phyloP scores from a whole-genome alignment of 2,329 filamentous ascomycete genomes.

The Phaeoacremonium minimum region DNA sequence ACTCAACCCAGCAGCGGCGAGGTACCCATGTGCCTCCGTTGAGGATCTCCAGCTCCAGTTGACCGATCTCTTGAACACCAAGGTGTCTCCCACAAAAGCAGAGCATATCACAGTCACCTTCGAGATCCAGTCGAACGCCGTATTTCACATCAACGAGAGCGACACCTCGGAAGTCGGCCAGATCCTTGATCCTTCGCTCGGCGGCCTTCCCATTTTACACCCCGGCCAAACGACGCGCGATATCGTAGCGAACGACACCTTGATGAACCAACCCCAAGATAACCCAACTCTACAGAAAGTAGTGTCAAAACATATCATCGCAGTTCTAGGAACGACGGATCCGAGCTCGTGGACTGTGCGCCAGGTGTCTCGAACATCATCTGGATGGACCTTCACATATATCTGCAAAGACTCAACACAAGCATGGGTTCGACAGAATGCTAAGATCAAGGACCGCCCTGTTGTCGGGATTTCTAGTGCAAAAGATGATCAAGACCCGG shows the following conservation, averaged over 20 bases:
- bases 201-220: constrained; percentile 26
- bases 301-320: constrained; percentile 44
- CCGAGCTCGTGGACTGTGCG: constrained; percentile 43
- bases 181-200: constrained; percentile 15
- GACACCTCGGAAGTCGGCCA: constrained; percentile 20
- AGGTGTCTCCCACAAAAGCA: constrained; percentile 41
- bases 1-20: constrained; percentile 13
- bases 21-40: constrained; percentile 28
- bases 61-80: constrained; percentile 31
- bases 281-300: constrained; percentile 43
- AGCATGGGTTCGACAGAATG: constrained; percentile 43
- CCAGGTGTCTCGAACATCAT: constrained; percentile 34
- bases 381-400: constrained; percentile 52
- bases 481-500: constrained; percentile 38
- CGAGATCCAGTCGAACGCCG: constrained; percentile 38
- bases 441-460: constrained; percentile 32
- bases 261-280: constrained; percentile 44
- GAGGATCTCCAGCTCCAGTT: constrained; percentile 45
- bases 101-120: constrained; percentile 43
- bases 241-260: constrained; percentile 38
- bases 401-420: constrained; percentile 48
- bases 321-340: constrained; percentile 37
- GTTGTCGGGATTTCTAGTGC: constrained; percentile 45
- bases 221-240: constrained; percentile 24
- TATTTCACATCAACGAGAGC: constrained; percentile 38